These are phyloP conservation scores for Sporisorium scitamineum DNA, from an alignment of 1,284 basidiomycete species.

Conservation along the genomic window DNA sequence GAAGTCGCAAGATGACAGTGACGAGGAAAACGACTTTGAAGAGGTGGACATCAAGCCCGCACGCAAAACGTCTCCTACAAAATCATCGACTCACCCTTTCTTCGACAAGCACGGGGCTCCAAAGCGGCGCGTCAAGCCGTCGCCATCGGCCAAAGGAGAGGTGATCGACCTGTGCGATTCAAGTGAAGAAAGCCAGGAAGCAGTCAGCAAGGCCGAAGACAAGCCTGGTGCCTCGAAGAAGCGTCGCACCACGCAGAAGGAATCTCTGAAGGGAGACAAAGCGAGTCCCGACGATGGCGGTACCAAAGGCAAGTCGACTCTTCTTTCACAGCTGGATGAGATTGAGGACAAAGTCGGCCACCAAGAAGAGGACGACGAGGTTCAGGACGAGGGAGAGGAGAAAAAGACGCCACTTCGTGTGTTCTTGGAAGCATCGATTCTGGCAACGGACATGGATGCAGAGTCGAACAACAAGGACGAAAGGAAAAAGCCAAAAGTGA, in stretches of 20 bases:
- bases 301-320: conserved; percentile 1
- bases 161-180: conserved; percentile 39
- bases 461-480: conserved; percentile 70
- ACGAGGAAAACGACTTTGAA: conserved; percentile 62
- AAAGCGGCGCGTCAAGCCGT: neutral
- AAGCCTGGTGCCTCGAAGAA: conserved; percentile 20
- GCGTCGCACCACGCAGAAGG: conserved; percentile 13
- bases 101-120: conserved; percentile 11
- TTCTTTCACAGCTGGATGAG: conserved; percentile 27
- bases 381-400: conserved; percentile 47
- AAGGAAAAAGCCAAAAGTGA: conserved; percentile 77
- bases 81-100: conserved; percentile 14
- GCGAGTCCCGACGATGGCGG: neutral
- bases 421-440: conserved; percentile 85
- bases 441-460: conserved; percentile 81
- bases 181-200: conserved; percentile 22
- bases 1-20: conserved; percentile 13
- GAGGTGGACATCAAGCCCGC: conserved; percentile 63
- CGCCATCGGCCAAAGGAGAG: conserved; percentile 18
- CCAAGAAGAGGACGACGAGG: conserved; percentile 20
- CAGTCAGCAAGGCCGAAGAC: neutral
- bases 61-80: neutral
- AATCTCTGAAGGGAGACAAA: neutral
- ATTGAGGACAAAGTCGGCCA: conserved; percentile 4
- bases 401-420: conserved; percentile 75